phyloP scores from a whole-genome alignment of 345 rosid genomes.

The Hibiscus trionum region DNA sequence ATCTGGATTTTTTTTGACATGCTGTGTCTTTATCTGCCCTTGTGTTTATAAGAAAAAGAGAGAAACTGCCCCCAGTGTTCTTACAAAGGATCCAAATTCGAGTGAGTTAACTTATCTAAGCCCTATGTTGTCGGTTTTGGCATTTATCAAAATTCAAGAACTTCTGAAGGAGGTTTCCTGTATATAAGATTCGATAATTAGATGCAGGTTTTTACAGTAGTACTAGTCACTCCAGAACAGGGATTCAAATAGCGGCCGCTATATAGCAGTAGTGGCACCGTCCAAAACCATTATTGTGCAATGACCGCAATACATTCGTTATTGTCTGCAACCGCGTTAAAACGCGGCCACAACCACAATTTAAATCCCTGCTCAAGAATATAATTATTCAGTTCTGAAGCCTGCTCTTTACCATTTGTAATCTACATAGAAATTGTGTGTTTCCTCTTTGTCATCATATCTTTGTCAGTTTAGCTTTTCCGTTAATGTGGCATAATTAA shows the following conservation, averaged over 20 bases:
- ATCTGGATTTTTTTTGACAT: constrained; percentile 45
- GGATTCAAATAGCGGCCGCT: no score
- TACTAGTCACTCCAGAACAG: background rate
- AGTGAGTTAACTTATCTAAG: constrained; percentile 35
- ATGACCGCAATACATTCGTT: no score
- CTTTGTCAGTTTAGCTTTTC: constrained; percentile 2
- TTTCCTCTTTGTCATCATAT: background rate
- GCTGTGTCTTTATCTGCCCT: constrained; percentile 57
- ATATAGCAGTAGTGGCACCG: no score
- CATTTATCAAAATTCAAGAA: background rate
- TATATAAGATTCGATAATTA: background rate
- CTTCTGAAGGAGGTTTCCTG: background rate
- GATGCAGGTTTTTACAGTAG: background rate
- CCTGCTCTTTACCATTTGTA: background rate
- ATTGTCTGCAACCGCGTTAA: no score
- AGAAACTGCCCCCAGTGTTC: constrained; percentile 48
- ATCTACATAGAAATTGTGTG: background rate
- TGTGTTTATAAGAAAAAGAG: constrained; percentile 56
- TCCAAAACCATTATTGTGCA: no score
- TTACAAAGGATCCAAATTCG: constrained; percentile 50
- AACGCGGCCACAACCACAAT: no score
- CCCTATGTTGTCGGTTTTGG: background rate
- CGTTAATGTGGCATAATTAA: background rate
- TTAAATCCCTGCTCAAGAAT: no score
- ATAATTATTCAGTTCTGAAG: background rate